Evolutionary conservation across 805 yeast genomes (phyloP), one percentile per base, ranked within the genome.

Genomic region (Saccharomycopsis javanensis): DNA sequence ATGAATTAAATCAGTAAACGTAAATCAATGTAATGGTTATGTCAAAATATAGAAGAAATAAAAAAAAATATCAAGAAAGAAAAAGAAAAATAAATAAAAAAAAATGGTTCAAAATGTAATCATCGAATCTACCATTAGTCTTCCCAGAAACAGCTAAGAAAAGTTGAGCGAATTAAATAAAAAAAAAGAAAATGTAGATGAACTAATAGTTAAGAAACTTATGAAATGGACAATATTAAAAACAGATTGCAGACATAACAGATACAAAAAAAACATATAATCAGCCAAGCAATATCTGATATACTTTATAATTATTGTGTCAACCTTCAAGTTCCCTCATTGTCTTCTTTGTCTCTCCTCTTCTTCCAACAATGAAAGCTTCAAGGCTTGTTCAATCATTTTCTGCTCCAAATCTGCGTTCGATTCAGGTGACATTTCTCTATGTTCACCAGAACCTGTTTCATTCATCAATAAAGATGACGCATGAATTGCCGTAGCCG

Each of bases 401-500:
- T 84, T 74, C 57, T 86, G 86, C 68, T 90, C 88, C 50, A 82
- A 61, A 31, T 79, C 82, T 57, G 65, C 64, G 53, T 63, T 60
- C 38, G 59, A 57, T 23, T 64, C 64, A 50, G 61, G 57, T 50
- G 66, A 65, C 2, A 62, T 63, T 1, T 66, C 34, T 13, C 60
- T 20, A 1, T 53, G 2, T 50, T 57, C 34, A 54, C 63, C 60
- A 25, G 55, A 56, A 11, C 56, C 60, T 16, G 53, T 55, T 33
- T 50, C 57, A 25, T 28, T 38, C 64, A 50, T 63, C 50, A 57
- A 27, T 64, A 88, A 77, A 57, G 90, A 89, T 11, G 95, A 82
- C 1, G 96, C 91, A 70, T 92, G 98, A 42, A 92, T 80, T 0
- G 96, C 96, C 34, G 88, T 88, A 0, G 98, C 98, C 13, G 96